Conservation (phyloP, 148 eudicot genomes). For the Arbutus unedo region DNA sequence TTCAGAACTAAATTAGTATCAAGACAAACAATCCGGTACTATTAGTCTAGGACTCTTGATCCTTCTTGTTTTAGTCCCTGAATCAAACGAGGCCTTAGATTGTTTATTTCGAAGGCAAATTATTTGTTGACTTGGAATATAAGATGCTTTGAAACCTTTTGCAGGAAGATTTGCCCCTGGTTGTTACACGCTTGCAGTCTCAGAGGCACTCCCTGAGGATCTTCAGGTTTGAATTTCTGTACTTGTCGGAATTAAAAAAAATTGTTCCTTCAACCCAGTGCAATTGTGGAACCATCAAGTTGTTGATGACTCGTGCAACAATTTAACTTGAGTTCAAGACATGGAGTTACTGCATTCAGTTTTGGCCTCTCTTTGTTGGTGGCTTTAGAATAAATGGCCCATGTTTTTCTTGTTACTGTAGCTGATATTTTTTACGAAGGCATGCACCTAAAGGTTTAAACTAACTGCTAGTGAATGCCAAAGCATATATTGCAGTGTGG, state of each 20-base stretch:
- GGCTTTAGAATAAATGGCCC: neutral
- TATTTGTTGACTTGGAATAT: neutral
- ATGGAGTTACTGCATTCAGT: neutral
- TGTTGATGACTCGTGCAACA: neutral
- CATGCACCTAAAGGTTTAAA: neutral
- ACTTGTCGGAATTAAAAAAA: neutral
- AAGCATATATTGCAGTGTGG: neutral
- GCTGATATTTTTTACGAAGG: neutral
- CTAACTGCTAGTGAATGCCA: neutral
- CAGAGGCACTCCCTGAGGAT: slow-evolving; percentile 68
- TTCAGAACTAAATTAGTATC: too few species aligned
- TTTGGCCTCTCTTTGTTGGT: neutral
- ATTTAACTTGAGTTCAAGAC: neutral
- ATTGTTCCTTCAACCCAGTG: neutral
- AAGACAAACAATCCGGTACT: too few species aligned
- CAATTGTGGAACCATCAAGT: neutral
- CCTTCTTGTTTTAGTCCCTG: too few species aligned
- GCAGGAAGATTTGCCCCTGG: slow-evolving; percentile 71
- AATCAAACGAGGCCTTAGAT: neutral
- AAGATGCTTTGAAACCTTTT: slow-evolving; percentile 11
- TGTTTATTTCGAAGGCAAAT: neutral
- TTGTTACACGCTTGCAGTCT: slow-evolving; percentile 80
- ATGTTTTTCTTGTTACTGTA: neutral
- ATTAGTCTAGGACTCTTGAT: too few species aligned
- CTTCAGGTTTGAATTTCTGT: slow-evolving; percentile 47